Evolutionary conservation across 1,139 yeast genomes (phyloP).

Genomic region (Blastobotrys apis): DNA sequence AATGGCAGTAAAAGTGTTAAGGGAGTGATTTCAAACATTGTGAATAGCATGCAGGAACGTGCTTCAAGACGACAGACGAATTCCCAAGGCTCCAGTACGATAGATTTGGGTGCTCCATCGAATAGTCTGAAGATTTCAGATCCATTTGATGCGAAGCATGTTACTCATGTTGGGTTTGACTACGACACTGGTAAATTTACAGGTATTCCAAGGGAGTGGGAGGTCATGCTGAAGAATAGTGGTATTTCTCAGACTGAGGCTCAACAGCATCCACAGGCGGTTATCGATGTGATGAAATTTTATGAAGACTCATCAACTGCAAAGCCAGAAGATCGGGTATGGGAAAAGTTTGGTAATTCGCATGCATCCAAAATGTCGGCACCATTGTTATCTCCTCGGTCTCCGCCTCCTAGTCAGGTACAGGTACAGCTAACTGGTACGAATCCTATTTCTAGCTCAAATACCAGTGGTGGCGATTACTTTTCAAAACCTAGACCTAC

Average conservation of each 20-base stretch:
- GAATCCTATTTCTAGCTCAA: too few species aligned
- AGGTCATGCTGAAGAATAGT: constrained; percentile 69
- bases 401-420: constrained; percentile 20
- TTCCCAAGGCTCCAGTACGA: not conserved
- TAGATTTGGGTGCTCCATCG: constrained; percentile 5
- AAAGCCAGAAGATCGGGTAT: constrained; percentile 62
- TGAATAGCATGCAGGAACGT: constrained; percentile 39
- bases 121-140: constrained; percentile 62
- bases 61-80: constrained; percentile 10
- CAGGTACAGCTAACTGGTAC: too few species aligned
- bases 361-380: constrained; percentile 14
- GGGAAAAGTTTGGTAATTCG: constrained; percentile 60
- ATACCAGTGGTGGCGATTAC: constrained; percentile 12
- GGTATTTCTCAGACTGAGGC: constrained; percentile 86
- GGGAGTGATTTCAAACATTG: constrained; percentile 48
- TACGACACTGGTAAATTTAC: constrained; percentile 78
- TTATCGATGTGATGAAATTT: constrained; percentile 85
- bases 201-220: constrained; percentile 94
- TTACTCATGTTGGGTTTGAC: constrained; percentile 90
- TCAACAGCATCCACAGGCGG: constrained; percentile 89
- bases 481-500: constrained; percentile 31
- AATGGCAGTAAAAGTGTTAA: constrained; percentile 40
- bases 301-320: constrained; percentile 65
- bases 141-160: constrained; percentile 86
- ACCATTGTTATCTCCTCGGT: constrained; percentile 17